Evolutionary conservation across 129 eudicot genomes (phyloP).

Genomic region (Arctium minus): DNA sequence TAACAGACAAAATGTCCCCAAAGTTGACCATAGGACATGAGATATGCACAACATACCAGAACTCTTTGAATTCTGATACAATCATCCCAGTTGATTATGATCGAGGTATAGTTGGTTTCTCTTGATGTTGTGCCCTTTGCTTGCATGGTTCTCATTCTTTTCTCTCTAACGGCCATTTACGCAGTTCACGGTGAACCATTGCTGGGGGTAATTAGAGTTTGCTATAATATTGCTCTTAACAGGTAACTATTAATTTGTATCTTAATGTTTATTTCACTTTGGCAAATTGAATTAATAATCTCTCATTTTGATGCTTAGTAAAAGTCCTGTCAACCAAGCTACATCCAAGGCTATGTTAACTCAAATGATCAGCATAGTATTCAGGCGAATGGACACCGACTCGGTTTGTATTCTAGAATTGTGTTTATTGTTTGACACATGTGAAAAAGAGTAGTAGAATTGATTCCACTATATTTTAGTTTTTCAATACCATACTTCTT

Average conservation of each 20-base stretch:
- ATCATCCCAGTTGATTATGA: not conserved
- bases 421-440: not conserved
- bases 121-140: not conserved
- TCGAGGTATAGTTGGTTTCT: not conserved
- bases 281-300: slow-evolving; percentile 13
- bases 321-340: slow-evolving; percentile 95
- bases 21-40: too few relatives aligned
- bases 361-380: slow-evolving; percentile 90
- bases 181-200: slow-evolving; percentile 97
- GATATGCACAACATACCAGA: not conserved
- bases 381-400: slow-evolving; percentile 82
- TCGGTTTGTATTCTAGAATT: slow-evolving; percentile 39
- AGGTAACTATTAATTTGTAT: slow-evolving; percentile 40
- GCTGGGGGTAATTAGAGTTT: slow-evolving; percentile 81
- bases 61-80: not conserved
- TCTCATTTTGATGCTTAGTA: slow-evolving; percentile 45
- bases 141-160: slow-evolving; percentile 1
- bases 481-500: slow-evolving; percentile 12
- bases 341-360: slow-evolving; percentile 95
- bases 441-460: not conserved
- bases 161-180: not conserved
- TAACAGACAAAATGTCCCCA: too few relatives aligned
- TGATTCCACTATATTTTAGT: slow-evolving; percentile 15
- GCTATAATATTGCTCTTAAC: slow-evolving; percentile 92
- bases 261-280: not conserved